Conservation (phyloP, 2,329 filamentous ascomycete genomes). For the Aspergillus candidus region DNA sequence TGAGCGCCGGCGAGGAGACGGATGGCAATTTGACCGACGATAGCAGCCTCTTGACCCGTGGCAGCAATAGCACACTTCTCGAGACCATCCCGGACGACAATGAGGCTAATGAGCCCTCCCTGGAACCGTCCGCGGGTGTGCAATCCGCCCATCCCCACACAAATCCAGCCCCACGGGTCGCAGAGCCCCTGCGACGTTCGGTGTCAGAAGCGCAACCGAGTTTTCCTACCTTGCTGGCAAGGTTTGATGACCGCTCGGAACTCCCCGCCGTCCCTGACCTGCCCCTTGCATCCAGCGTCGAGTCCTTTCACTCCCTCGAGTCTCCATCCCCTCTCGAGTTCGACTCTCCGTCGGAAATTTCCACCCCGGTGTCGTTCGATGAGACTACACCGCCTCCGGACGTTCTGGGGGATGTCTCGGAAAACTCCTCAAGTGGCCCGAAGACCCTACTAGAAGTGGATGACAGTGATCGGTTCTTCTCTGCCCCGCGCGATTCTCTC, state of each 20-base stretch:
- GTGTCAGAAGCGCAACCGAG: constrained; percentile 26
- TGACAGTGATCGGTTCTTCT: too few species aligned
- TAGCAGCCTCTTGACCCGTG: constrained; percentile 20
- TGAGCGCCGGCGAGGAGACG: constrained; percentile 28
- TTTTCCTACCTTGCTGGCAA: constrained; percentile 34
- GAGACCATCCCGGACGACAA: constrained; percentile 19
- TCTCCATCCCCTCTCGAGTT: constrained; percentile 17
- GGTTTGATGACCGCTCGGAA: constrained; percentile 30
- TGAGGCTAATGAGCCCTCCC: constrained; percentile 7
- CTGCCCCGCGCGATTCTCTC: too few species aligned
- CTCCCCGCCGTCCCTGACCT: constrained; percentile 21
- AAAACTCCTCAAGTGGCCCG: too few species aligned
- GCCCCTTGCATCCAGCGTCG: constrained; percentile 32
- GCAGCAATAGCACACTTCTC: constrained; percentile 18
- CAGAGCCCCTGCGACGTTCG: constrained; percentile 14
- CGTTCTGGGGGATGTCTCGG: too few species aligned
- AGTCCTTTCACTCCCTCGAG: constrained; percentile 40
- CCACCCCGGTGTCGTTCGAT: too few species aligned
- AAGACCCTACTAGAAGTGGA: too few species aligned
- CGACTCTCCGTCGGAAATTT: constrained; percentile 14
- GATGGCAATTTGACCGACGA: constrained; percentile 30
- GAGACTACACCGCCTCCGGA: too few species aligned
- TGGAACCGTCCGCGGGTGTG: too few species aligned
- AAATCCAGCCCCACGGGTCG: constrained; percentile 6
- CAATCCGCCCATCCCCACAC: too few species aligned